Conservation (phyloP, 768 basidiomycete species). For the Crucibulum laeve region DNA sequence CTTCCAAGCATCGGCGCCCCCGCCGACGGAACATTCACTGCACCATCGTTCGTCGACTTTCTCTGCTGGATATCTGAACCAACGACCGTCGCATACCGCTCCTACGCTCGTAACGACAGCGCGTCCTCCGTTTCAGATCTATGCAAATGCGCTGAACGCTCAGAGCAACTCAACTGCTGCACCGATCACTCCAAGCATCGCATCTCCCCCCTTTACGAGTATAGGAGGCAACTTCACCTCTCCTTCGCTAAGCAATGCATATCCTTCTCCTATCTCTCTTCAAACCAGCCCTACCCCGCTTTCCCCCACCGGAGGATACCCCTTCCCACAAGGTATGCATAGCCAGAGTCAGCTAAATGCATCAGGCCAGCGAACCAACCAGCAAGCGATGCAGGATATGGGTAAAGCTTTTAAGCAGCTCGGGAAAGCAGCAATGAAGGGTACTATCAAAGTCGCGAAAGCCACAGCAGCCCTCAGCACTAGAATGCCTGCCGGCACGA, state of each 20-base stretch:
- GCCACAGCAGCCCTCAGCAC: neutral
- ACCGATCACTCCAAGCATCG: neutral
- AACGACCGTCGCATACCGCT: no score
- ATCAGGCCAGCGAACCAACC: no score
- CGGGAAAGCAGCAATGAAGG: no score
- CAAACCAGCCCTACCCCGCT: constrained; percentile 3
- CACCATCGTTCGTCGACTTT: constrained; percentile 3
- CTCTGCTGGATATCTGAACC: neutral
- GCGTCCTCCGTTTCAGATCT: no score
- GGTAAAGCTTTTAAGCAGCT: no score
- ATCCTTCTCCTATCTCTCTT: constrained; percentile 9
- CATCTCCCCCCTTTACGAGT: neutral
- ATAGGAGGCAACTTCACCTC: neutral
- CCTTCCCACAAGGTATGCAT: constrained; percentile 4
- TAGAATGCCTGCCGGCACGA: neutral
- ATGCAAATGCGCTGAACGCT: no score
- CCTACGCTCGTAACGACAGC: no score
- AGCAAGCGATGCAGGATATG: no score
- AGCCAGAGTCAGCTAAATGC: no score
- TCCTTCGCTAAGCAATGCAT: constrained; percentile 2
- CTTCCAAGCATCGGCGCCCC: constrained; percentile 5
- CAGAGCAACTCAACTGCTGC: no score
- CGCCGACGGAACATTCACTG: constrained; percentile 3
- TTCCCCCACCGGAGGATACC: no score
- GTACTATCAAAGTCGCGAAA: no score